Evolutionary conservation across 257 asterid genomes (phyloP).

Genomic region (Solanum chilense): DNA sequence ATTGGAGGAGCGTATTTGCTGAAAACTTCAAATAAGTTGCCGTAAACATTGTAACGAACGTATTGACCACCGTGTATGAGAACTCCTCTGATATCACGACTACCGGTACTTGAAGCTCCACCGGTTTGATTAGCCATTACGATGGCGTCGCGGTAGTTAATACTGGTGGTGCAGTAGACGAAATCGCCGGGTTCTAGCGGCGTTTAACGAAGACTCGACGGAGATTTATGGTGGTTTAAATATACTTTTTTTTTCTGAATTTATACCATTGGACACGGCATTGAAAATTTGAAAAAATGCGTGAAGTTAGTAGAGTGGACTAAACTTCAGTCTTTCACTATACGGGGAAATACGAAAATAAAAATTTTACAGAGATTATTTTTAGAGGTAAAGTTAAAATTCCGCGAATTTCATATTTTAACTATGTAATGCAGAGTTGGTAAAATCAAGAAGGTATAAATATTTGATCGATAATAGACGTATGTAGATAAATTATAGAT

Average conservation of each 20-base stretch:
- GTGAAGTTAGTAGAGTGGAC: background rate
- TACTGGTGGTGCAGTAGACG: background rate
- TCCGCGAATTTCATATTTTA: background rate
- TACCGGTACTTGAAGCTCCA: constrained; percentile 16
- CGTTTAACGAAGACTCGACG: background rate
- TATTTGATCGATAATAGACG: rapidly evolving
- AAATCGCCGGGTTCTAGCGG: background rate
- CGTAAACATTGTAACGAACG: constrained; percentile 63
- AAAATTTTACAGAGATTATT: background rate
- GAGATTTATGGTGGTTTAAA: background rate
- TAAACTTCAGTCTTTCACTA: background rate
- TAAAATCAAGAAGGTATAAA: background rate
- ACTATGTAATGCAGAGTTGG: background rate
- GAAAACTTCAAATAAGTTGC: constrained; percentile 62
- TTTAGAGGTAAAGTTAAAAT: background rate
- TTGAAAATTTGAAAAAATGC: background rate
- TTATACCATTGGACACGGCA: background rate
- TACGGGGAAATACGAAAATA: background rate
- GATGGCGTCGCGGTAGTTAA: background rate
- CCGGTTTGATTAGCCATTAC: constrained; percentile 29
- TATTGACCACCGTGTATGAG: constrained; percentile 58
- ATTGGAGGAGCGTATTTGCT: constrained; percentile 70
- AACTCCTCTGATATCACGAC: constrained; percentile 28
- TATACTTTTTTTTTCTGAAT: background rate
- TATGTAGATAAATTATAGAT: background rate